phyloP scores from a whole-genome alignment of 2,329 filamentous ascomycete species.

The Corynespora cassiicola region DNA sequence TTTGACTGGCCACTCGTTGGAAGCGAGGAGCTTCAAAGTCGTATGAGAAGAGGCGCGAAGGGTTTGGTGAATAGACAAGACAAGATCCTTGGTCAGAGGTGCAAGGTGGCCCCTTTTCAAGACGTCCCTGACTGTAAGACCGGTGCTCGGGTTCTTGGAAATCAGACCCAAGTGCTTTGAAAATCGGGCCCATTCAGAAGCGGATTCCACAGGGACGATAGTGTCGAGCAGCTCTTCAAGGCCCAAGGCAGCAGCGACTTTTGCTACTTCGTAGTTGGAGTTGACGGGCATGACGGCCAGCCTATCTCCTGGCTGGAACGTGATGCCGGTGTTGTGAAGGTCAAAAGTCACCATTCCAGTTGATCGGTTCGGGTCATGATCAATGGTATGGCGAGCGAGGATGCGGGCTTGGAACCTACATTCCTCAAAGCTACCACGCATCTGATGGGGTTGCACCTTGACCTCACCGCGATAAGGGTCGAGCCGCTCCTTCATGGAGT shows the following conservation, averaged over 20 bases:
- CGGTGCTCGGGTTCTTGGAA: slow-evolving; percentile 15
- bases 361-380: slow-evolving; percentile 52
- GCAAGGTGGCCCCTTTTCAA: slow-evolving; percentile 60
- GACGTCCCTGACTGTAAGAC: slow-evolving; percentile 56
- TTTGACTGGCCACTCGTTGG: slow-evolving; percentile 59
- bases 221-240: slow-evolving; percentile 54
- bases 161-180: slow-evolving; percentile 55
- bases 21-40: slow-evolving; percentile 57
- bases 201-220: slow-evolving; percentile 45
- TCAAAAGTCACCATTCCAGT: slow-evolving; percentile 60
- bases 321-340: slow-evolving; percentile 59
- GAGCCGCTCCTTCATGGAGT: slow-evolving; percentile 61
- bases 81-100: slow-evolving; percentile 59
- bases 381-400: slow-evolving; percentile 52
- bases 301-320: slow-evolving; percentile 58
- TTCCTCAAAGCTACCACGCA: slow-evolving; percentile 62
- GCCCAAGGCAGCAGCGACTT: slow-evolving; percentile 59
- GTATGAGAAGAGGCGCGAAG: slow-evolving; percentile 59
- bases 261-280: slow-evolving; percentile 60
- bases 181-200: slow-evolving; percentile 54
- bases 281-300: slow-evolving; percentile 63
- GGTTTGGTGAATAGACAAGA: slow-evolving; percentile 56
- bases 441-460: slow-evolving; percentile 58
- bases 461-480: slow-evolving; percentile 57
- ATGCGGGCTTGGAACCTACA: slow-evolving; percentile 58